Evolutionary conservation across 495 filamentous ascomycete genomes (phyloP), one percentile per base, ranked within the genome.

Genomic region (Terfezia boudieri): DNA sequence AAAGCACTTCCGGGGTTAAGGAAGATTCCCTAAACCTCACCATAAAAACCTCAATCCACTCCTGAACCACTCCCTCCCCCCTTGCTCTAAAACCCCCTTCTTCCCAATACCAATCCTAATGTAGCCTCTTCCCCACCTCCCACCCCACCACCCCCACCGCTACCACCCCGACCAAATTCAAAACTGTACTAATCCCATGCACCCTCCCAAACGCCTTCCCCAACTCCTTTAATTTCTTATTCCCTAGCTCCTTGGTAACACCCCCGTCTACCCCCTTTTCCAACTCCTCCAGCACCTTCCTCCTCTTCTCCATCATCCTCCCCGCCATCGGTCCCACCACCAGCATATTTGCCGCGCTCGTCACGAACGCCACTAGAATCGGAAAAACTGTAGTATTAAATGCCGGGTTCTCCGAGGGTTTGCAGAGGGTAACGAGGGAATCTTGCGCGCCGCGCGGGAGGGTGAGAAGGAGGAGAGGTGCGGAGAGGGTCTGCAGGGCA

Each of bases 181-280:
- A 59, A 58, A 87, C 60, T 51, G 81, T 78, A 22, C 82, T 87
- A 16, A 78, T 61, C 20, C 89, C 84, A 70, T 96, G 89, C 52
- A 94, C 68, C 48, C 71, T 73, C 6, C 73, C 75, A 70, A 96
- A 96, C 61, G 69, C 71, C 70, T 77, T 82, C 70, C 94, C 94
- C 64, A 96, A 65, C 35, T 71, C 71, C 57, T 94, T 95, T 64
- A 96, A 65, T 26, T 71, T 71, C 57, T 73, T 57, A 87, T 94
- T 94, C 69, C 84, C 83, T 64, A 80, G 73, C 7, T 81, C 85
- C 58, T 88, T 82, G 36, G 83, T 78, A 14, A 74, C 73, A 22
- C 10, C 9, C 58, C 84, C 80, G 67, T 76, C 79, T 65, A 77
- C 81, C 73, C 90, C 94, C 54, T 85, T 83, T 65, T 94, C 89